Evolutionary conservation across 2,329 filamentous ascomycete genomes (phyloP), one percentile per base, ranked within the genome.

Genomic region (Sphaceloma murrayae): DNA sequence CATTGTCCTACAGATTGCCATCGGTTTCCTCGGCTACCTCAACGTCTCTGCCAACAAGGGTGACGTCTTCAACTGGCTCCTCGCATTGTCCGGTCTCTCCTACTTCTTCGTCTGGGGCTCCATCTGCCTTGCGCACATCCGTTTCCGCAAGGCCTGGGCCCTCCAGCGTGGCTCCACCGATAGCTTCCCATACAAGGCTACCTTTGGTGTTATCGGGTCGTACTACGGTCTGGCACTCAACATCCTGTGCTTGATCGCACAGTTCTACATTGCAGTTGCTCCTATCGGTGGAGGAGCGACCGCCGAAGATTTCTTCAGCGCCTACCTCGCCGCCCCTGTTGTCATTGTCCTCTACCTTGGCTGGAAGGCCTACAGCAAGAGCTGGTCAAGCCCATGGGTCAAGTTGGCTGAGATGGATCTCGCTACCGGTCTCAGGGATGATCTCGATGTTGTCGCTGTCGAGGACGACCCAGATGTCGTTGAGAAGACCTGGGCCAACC

Each of bases 51-150:
- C 79, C 44, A 60, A 76, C 49, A 71, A 82, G 52, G 67, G 66
- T 16, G 62, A 68, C 26, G 77, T 84, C 4, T 82, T 93, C 49
- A 72, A 75, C 54, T 93, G 86, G 85, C 74, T 93, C 58, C 70
- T 82, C 31, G 74, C 81, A 49, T 70, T 84, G 34, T 82, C 79
- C 1, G 80, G 78, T 38, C 70, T 85, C 18, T 81, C 78, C 10
- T 78, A 75, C 39, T 73, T 85, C 56, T 83, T 87, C 65, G 85
- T 81, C 8, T 87, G 83, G 82, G 76, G 72, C 40, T 83, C 82
- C 52, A 88, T 94, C 60, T 93, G 85, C 61, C 66, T 91, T 11
- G 75, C 81, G 18, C 87, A 94, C 63, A 91, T 94, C 58, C 85
- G 87, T 47, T 95, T 94, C 74, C 84, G 88, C 44, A 48, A 34